A percentile compares a stretch with the other conserved stretches of the same genome.
Evolutionary conservation across 371 early-diverging fungal species (phyloP).

Genomic region (Zopfochytrium polystomum): DNA sequence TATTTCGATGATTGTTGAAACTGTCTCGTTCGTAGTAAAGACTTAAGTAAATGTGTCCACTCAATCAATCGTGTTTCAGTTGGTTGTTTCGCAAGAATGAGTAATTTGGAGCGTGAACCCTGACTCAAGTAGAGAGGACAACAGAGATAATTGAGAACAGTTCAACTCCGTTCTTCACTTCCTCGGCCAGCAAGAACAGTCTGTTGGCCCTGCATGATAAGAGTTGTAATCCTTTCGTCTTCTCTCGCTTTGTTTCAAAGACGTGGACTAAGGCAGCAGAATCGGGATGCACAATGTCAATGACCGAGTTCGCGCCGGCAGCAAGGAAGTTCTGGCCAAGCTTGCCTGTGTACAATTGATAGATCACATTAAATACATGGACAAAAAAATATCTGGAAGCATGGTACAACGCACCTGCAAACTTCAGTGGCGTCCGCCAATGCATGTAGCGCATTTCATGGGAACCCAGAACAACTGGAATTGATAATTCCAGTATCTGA

Average conservation of each 20-base stretch:
- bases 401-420: constrained; percentile 34
- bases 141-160: constrained; percentile 35
- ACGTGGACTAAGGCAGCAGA: constrained; percentile 53
- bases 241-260: constrained; percentile 53
- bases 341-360: too few relatives aligned
- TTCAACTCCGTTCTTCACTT: constrained; percentile 42
- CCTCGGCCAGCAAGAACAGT: constrained; percentile 47
- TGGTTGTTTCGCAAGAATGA: too few relatives aligned
- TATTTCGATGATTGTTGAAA: too few relatives aligned
- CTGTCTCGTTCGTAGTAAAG: too few relatives aligned
- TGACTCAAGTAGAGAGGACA: too few relatives aligned
- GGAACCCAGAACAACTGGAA: constrained; percentile 26
- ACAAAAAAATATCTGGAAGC: background rate
- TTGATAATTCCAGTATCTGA: constrained; percentile 18
- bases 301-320: constrained; percentile 41
- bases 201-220: too few relatives aligned
- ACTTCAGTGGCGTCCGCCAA: constrained; percentile 47
- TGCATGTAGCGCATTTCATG: constrained; percentile 31
- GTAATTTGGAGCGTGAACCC: too few relatives aligned
- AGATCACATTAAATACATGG: too few relatives aligned
- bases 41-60: too few relatives aligned
- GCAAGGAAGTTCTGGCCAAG: constrained; percentile 44
- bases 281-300: constrained; percentile 43
- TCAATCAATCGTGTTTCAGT: too few relatives aligned
- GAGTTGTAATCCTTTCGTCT: too few relatives aligned